Evolutionary conservation across 768 basidiomycete genomes (phyloP), one percentile per base, ranked within the genome.

Genomic region (Tephrocybe sp.): DNA sequence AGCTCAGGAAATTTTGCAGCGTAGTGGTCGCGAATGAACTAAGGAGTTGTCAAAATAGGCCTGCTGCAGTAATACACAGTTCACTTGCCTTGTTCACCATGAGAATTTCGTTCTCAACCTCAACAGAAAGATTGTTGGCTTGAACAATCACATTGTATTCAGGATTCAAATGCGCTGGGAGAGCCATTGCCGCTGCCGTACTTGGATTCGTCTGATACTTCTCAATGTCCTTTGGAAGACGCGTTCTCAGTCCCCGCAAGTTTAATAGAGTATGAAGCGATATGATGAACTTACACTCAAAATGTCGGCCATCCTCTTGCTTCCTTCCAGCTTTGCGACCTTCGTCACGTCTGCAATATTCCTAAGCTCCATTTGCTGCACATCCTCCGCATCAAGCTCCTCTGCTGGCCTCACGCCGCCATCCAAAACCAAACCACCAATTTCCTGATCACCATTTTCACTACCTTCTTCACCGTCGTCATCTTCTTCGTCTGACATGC

Each of bases 21-120:
- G 66, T 98, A 99, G 69, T 98, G 96, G 65, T 99, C 97, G 55
- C 97, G 86, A 63, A 98, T 95, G 77, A 98, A 98, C 90, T 95
- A 39, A 5, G n/a, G 1, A 22, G 40, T 10, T 10, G 19, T 52
- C 12, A 41, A 39, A 9, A 23, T 2, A 23, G 36, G 17, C 22
- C 7, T 12, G 19, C 14, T 19, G 13, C 9, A 55, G 10, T 32
- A 12, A 30, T 30, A 9, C 5, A 19, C 17, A 8, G 35, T n/a
- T 38, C 26, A 36, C 39, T 56, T 60, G 80, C 93, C 78, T 99
- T 99, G 73, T 99, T 92, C 0, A 99, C 95, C 30, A 99, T 78
- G 32, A 99, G 76, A 48, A 98, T 92, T 68, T 99, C 97, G 60
- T 99, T 99, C 70, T 99, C 97, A 5, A 98, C 85, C 61, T 99